Evolutionary conservation across 345 rosid genomes (phyloP).

Genomic region (Syzygium oleosum): DNA sequence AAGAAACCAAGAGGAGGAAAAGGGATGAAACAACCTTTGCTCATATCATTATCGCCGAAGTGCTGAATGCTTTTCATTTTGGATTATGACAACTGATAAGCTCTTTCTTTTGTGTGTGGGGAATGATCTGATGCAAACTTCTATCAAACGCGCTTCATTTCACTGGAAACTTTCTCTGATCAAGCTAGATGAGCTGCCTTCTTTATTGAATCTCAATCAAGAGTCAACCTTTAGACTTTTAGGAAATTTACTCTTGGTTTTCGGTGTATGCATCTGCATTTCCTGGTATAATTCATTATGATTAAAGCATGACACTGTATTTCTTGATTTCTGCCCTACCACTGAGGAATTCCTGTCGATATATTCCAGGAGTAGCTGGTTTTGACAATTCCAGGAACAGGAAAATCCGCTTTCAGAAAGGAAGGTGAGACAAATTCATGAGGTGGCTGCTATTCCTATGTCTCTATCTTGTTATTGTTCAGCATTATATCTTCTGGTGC

Average conservation of each 20-base stretch:
- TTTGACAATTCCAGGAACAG: constrained; percentile 29
- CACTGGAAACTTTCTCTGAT: background rate
- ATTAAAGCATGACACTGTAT: background rate
- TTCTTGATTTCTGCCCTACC: background rate
- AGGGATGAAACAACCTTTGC: background rate
- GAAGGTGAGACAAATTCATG: constrained; percentile 40
- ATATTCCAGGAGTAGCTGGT: constrained; percentile 29
- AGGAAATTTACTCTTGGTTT: background rate
- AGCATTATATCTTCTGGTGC: background rate
- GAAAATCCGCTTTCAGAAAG: constrained; percentile 49
- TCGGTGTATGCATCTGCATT: background rate
- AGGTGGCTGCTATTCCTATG: background rate
- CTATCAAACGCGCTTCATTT: background rate
- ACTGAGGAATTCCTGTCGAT: background rate
- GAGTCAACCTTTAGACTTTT: background rate
- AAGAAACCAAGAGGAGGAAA: background rate
- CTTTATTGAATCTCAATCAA: background rate
- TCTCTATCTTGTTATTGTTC: background rate
- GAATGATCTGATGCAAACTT: background rate
- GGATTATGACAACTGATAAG: background rate
- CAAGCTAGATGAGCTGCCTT: background rate
- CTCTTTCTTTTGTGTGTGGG: background rate
- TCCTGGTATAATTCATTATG: background rate
- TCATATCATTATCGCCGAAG: background rate
- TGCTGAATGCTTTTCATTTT: background rate